These are phyloP conservation scores for Senecio squalidus DNA, from an alignment of 140 eudicot genomes.

Conservation along the genomic window DNA sequence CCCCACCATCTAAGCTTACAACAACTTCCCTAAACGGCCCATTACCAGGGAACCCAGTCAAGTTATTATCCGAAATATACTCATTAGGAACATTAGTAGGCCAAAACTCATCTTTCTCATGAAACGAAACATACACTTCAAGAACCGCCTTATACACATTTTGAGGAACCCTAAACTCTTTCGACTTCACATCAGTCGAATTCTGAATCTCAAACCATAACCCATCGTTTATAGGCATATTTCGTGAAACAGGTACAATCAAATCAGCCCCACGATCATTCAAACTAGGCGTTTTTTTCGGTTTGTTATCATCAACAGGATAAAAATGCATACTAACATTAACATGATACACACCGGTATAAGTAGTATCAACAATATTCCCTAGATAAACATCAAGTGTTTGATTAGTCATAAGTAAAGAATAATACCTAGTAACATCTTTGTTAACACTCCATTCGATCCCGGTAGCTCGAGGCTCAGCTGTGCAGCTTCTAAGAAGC, in stretches of 20 bases:
- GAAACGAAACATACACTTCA: conserved; percentile 78
- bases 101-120: conserved; percentile 92
- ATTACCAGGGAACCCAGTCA: conserved; percentile 46
- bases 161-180: conserved; percentile 54
- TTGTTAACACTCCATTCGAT: conserved; percentile 76
- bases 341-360: conserved; percentile 82
- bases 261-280: conserved; percentile 50
- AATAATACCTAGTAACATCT: conserved; percentile 68
- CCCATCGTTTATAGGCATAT: conserved; percentile 61
- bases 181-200: conserved; percentile 40
- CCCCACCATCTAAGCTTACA: conserved; percentile 53
- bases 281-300: neutral
- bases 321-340: conserved; percentile 55
- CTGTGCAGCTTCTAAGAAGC: conserved; percentile 87
- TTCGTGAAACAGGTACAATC: conserved; percentile 75
- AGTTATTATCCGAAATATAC: conserved; percentile 48
- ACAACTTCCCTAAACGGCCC: conserved; percentile 91
- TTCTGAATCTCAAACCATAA: conserved; percentile 74
- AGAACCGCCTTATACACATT: conserved; percentile 73
- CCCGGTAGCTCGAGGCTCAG: conserved; percentile 71
- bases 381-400: conserved; percentile 80
- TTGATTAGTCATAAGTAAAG: conserved; percentile 52
- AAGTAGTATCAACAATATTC: conserved; percentile 57
- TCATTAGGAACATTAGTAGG: conserved; percentile 57
- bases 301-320: conserved; percentile 34